These are phyloP conservation scores for Neoboletus brunneissimus DNA, from an alignment of 768 basidiomycete species.

Conservation along the genomic window DNA sequence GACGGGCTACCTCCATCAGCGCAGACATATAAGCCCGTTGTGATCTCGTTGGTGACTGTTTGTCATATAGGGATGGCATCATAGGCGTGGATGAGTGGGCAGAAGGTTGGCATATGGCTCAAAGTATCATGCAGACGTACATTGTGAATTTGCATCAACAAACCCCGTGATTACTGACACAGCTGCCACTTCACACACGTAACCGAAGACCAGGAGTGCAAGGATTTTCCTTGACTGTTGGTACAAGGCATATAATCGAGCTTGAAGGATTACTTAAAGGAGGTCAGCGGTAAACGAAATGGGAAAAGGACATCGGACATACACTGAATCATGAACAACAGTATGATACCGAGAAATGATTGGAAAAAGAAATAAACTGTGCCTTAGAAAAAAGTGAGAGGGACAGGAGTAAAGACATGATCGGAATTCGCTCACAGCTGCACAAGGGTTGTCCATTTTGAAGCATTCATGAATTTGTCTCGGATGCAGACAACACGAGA, in stretches of 20 bases:
- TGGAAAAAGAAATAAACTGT: no score
- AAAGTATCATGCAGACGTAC: no score
- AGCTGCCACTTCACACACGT: not conserved
- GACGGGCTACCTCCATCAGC: not conserved
- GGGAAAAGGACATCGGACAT: not conserved
- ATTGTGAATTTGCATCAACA: no score
- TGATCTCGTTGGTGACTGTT: not conserved
- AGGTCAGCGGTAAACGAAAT: not conserved
- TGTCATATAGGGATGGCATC: no score
- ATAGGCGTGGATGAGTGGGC: no score
- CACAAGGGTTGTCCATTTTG: no score
- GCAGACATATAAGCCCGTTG: not conserved
- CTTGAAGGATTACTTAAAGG: slow-evolving; percentile 13
- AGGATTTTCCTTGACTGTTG: slow-evolving; percentile 8
- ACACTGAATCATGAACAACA: no score
- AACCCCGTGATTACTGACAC: not conserved
- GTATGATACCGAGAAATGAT: no score
- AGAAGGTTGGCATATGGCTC: no score
- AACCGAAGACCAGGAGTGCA: slow-evolving; percentile 3
- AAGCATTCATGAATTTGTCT: not conserved
- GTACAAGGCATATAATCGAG: slow-evolving; percentile 15
- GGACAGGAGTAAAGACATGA: no score
- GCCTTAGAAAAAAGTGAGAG: no score
- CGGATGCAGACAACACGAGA: not conserved
- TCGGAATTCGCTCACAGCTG: no score